These are phyloP conservation scores for Candida sanyaensis DNA, from an alignment of 1,139 yeast genomes.

Conservation along the genomic window DNA sequence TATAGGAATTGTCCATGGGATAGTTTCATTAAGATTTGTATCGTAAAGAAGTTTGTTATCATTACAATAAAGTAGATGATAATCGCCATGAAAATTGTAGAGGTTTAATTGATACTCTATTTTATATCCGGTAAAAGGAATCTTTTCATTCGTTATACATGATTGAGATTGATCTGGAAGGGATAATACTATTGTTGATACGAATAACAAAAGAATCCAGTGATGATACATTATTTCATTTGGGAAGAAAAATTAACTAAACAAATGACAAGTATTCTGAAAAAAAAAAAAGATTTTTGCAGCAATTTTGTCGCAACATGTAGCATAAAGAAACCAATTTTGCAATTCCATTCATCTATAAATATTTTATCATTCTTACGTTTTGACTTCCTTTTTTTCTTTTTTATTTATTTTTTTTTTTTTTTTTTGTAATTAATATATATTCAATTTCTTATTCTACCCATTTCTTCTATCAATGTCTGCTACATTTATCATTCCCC, in stretches of 20 bases:
- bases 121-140: constrained; percentile 36
- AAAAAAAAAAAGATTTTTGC: not conserved
- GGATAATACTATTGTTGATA: not conserved
- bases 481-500: constrained; percentile 4
- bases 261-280: no score
- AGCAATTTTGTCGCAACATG: not conserved
- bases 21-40: constrained; percentile 22
- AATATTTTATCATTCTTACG: no score
- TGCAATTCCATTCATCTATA: not conserved
- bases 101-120: constrained; percentile 28
- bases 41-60: constrained; percentile 33
- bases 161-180: constrained; percentile 16
- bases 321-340: not conserved
- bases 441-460: not conserved
- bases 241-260: no score
- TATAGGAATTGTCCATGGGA: constrained; percentile 26
- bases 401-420: no score
- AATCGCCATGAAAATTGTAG: constrained; percentile 16
- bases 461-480: not conserved
- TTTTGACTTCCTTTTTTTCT: no score
- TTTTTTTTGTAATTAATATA: not conserved
- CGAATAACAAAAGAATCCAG: not conserved
- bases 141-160: constrained; percentile 14
- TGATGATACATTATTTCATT: not conserved
- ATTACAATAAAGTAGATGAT: constrained; percentile 29